phyloP scores from a whole-genome alignment of 495 filamentous ascomycete genomes.

The Xylaria venustula region DNA sequence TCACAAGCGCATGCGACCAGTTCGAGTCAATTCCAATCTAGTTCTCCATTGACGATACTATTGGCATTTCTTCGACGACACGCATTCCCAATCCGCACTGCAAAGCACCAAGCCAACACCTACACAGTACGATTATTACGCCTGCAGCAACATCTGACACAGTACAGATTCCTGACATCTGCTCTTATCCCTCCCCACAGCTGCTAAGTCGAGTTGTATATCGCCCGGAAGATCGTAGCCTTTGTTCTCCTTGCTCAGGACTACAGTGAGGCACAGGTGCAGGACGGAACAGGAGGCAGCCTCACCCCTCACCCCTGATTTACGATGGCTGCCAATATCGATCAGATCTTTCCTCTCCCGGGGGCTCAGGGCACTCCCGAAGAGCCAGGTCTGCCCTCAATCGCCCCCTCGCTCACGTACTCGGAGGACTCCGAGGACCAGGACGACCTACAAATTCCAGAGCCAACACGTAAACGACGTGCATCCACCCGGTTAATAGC shows the following conservation, averaged over 20 bases:
- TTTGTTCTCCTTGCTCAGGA: no score
- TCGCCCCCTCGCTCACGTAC: slow-evolving; percentile 50
- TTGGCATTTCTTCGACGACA: neutral
- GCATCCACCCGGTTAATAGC: slow-evolving; percentile 81
- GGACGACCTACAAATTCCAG: slow-evolving; percentile 29
- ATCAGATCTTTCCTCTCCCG: slow-evolving; percentile 18
- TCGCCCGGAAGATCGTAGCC: neutral
- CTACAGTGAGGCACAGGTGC: no score
- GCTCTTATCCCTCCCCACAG: neutral
- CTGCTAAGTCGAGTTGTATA: no score
- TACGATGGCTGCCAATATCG: neutral
- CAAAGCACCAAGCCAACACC: neutral
- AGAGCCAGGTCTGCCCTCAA: slow-evolving; percentile 33
- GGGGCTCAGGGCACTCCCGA: slow-evolving; percentile 35
- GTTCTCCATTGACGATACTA: neutral
- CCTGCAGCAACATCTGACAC: no score
- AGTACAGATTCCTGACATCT: neutral
- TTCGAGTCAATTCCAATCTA: neutral
- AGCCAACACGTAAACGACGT: slow-evolving; percentile 54
- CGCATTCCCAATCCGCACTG: neutral
- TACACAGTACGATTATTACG: neutral
- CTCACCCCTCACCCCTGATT: no score
- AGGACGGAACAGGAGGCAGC: no score
- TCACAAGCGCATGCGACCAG: neutral
- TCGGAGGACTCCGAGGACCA: slow-evolving; percentile 48